phyloP scores from a whole-genome alignment of 1,284 basidiomycete species.

The Apiotrichum brassicae region DNA sequence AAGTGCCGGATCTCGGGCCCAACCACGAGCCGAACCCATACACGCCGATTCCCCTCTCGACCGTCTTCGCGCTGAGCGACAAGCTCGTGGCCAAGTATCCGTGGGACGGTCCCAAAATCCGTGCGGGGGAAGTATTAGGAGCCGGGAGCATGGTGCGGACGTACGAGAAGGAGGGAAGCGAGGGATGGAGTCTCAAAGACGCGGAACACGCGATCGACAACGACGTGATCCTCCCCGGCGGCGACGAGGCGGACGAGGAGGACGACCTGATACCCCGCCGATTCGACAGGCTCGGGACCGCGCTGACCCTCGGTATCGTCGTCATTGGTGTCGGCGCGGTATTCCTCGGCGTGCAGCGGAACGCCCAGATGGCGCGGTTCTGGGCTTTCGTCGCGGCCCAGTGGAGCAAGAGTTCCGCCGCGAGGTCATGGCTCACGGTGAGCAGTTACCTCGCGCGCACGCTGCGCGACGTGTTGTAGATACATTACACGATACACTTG shows the following conservation, averaged over 20 bases:
- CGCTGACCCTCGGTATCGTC: slow-evolving; percentile 30
- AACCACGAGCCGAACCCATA: slow-evolving; percentile 33
- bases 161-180: slow-evolving; percentile 25
- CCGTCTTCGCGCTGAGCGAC: slow-evolving; percentile 38
- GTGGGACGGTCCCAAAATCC: slow-evolving; percentile 31
- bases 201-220: slow-evolving; percentile 18
- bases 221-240: slow-evolving; percentile 15
- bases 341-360: slow-evolving; percentile 25
- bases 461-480: neutral
- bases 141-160: slow-evolving; percentile 36
- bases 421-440: neutral
- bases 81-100: slow-evolving; percentile 36
- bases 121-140: slow-evolving; percentile 40
- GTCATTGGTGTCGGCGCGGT: slow-evolving; percentile 36
- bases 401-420: neutral
- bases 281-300: slow-evolving; percentile 19
- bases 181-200: slow-evolving; percentile 13
- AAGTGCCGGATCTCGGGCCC: neutral
- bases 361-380: slow-evolving; percentile 29
- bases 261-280: slow-evolving; percentile 4
- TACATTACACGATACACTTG: neutral
- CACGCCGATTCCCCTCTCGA: slow-evolving; percentile 34
- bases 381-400: slow-evolving; percentile 18
- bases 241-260: slow-evolving; percentile 15
- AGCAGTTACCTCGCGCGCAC: neutral